Conservation (phyloP, 2,329 filamentous ascomycete species). For the Trichoderma cornu-damae region DNA sequence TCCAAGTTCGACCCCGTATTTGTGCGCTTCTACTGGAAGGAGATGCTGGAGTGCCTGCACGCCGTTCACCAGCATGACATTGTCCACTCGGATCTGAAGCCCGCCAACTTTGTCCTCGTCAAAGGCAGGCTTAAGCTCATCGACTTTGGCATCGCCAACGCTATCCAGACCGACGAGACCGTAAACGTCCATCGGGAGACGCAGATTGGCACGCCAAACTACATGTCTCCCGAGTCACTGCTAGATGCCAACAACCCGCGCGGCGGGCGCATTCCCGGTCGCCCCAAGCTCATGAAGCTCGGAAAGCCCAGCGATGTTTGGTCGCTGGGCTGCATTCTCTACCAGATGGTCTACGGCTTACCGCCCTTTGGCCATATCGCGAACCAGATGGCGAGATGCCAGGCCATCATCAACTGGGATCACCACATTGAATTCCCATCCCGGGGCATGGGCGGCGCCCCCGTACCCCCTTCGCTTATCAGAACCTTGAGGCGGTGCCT, state of each 20-base stretch:
- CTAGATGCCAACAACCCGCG: conserved; percentile 72
- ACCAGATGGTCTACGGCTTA: conserved; percentile 97
- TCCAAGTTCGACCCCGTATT: conserved; percentile 81
- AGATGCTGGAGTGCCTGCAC: conserved; percentile 94
- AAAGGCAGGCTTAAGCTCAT: conserved; percentile 90
- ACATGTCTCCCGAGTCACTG: conserved; percentile 95
- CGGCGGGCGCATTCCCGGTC: conserved; percentile 39
- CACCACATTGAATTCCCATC: conserved; percentile 68
- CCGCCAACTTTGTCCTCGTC: conserved; percentile 92
- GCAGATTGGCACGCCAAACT: conserved; percentile 94
- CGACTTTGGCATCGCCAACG: conserved; percentile 97
- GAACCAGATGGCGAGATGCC: conserved; percentile 79
- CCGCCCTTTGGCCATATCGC: conserved; percentile 89
- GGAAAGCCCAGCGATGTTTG: conserved; percentile 95
- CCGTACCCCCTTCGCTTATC: conserved; percentile 55
- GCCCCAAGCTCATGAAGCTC: conserved; percentile 81
- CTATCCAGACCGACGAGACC: conserved; percentile 91
- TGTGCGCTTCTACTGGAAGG: conserved; percentile 97
- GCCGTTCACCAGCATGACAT: conserved; percentile 87
- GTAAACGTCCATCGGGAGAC: conserved; percentile 96
- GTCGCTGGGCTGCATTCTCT: conserved; percentile 93
- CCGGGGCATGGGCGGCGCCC: conserved; percentile 59
- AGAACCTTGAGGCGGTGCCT: conserved; percentile 60
- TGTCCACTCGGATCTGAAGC: conserved; percentile 94
- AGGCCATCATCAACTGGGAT: conserved; percentile 76